These are phyloP conservation scores for Populus ilicifolia DNA, from an alignment of 345 rosid genomes.

Conservation along the genomic window DNA sequence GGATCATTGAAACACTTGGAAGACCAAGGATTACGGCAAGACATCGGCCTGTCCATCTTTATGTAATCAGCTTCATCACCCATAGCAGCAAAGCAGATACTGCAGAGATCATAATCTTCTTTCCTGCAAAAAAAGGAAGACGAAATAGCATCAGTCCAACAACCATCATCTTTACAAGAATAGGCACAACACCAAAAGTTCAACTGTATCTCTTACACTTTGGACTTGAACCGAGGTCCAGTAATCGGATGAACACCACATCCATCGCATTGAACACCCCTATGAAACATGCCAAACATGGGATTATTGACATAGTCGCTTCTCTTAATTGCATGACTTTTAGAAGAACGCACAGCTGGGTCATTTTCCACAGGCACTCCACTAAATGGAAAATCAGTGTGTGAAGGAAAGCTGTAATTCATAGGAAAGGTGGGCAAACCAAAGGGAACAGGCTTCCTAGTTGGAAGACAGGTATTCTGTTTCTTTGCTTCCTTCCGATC, in stretches of 20 bases:
- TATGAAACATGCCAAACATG: slow-evolving; percentile 57
- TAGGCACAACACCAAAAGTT: background rate
- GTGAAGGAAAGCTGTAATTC: background rate
- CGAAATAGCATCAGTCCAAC: background rate
- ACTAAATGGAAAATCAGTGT: slow-evolving; percentile 55
- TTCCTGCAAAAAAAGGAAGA: slow-evolving; percentile 39
- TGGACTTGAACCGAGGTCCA: slow-evolving; percentile 86
- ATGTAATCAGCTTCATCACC: slow-evolving; percentile 65
- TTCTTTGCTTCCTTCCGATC: slow-evolving; percentile 24
- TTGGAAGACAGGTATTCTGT: slow-evolving; percentile 3
- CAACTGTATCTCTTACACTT: slow-evolving; percentile 54
- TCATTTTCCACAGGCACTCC: slow-evolving; percentile 32
- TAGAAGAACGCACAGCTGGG: slow-evolving; percentile 9
- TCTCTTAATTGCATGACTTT: slow-evolving; percentile 25
- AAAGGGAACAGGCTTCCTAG: slow-evolving; percentile 17
- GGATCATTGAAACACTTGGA: slow-evolving; percentile 32
- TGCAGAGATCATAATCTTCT: slow-evolving; percentile 87
- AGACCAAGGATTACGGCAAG: slow-evolving; percentile 24
- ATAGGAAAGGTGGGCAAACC: background rate
- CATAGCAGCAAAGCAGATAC: slow-evolving; percentile 65
- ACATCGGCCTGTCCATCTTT: slow-evolving; percentile 62
- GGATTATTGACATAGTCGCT: slow-evolving; percentile 25
- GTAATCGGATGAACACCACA: slow-evolving; percentile 89
- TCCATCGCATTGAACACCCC: slow-evolving; percentile 79
- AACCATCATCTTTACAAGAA: background rate